phyloP scores from a whole-genome alignment of 1,284 basidiomycete genomes.

The Mycena sp. region DNA sequence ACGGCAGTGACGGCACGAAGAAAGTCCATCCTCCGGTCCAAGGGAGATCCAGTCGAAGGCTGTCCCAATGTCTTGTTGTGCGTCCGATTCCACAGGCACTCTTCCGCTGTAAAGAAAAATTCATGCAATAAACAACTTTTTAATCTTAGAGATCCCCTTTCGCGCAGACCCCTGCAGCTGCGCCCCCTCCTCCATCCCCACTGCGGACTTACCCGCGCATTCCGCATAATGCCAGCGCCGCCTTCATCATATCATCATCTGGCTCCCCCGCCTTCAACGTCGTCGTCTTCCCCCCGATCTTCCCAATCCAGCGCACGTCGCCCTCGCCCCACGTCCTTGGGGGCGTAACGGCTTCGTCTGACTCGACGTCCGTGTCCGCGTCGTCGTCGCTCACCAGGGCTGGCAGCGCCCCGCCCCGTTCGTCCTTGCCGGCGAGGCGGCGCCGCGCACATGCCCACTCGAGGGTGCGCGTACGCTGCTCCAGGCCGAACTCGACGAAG shows the following conservation, averaged over 20 bases:
- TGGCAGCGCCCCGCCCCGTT: slow-evolving; percentile 8
- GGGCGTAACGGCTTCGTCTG: slow-evolving; percentile 32
- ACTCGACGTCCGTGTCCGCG: slow-evolving; percentile 30
- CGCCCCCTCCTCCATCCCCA: not conserved
- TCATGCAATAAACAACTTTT: slow-evolving; percentile 15
- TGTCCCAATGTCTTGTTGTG: too few species aligned
- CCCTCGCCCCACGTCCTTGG: slow-evolving; percentile 28
- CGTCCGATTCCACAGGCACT: too few species aligned
- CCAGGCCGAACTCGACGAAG: slow-evolving; percentile 62
- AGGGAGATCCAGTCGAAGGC: too few species aligned
- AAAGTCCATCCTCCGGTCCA: too few species aligned
- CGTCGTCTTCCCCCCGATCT: not conserved
- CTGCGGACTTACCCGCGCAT: slow-evolving; percentile 22
- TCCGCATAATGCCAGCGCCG: slow-evolving; percentile 29
- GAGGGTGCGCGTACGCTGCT: slow-evolving; percentile 58
- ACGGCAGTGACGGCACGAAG: too few species aligned
- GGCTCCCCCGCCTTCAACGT: slow-evolving; percentile 5
- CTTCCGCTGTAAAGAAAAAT: not conserved
- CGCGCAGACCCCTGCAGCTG: not conserved
- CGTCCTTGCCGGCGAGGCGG: slow-evolving; percentile 20
- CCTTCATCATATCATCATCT: slow-evolving; percentile 32
- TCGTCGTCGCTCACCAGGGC: slow-evolving; percentile 23
- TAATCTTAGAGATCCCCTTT: slow-evolving; percentile 8
- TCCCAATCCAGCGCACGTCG: slow-evolving; percentile 20
- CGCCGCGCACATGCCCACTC: slow-evolving; percentile 75